Base-by-base conservation (phyloP, 2,329 filamentous ascomycete species). In the Exserohilum rostratum region DNA sequence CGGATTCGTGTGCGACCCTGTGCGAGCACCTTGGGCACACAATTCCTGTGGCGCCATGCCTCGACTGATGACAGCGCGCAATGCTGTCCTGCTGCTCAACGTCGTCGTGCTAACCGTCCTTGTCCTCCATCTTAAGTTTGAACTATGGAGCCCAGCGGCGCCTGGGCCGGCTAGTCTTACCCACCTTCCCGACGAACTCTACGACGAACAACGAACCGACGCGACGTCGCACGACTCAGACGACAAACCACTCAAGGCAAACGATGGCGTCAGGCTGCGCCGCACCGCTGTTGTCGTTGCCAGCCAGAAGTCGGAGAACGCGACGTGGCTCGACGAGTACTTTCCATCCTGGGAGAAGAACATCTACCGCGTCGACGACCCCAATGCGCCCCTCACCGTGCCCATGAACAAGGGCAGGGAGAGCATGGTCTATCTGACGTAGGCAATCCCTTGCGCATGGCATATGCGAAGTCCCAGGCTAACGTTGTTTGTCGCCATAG, bases 351-450 rank as follows among this genome's bases (percentile, higher is more conserved):
- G 75, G 73, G 65, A 73, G 50, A 73, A 75, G 58, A 64, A 71
- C 31, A 73, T 80, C 15, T 81, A 81, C 62, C 67, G 70, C 4
- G 78, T 79, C 1, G 77, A 81, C 52, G 72, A 77, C 53, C 57
- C 61, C 1, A 48, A 58, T 35, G 76, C 77, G 5, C 50, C 60
- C 22, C 64, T 79, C 18, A 78, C 70, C 0, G 77, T 81, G 10
- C 79, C 79, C 1, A 68, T 67, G 43, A 81, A 82, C 60, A 81
- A 81, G 61, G 79, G 79, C 0, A 70, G 78, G 34, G 80, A 82
- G 60, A 77, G 75, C 17, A 82, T 82, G 79, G 79, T 78, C 1
- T 82, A 80, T 58, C 58, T 82, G 46, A 81, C 77, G 76, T 80
- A 67, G 53, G 75, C 68, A 6, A 7, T 2, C 17, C 17, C 27